These are phyloP conservation scores for Solanum peruvianum DNA, from an alignment of 257 asterid species.

Conservation along the genomic window DNA sequence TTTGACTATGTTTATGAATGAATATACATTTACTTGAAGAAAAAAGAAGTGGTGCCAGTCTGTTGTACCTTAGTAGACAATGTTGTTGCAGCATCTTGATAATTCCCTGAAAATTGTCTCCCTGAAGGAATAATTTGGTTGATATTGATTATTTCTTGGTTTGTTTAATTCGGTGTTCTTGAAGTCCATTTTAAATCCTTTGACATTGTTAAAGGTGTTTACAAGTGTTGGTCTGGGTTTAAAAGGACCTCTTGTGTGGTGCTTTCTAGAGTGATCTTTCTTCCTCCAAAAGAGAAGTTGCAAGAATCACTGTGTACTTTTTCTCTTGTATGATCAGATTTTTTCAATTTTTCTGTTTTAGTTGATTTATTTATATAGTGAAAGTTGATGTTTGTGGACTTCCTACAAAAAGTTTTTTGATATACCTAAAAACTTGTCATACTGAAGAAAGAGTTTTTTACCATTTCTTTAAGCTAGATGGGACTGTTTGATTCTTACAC, in stretches of 20 bases:
- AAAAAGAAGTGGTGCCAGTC: background rate
- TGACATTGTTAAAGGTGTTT: background rate
- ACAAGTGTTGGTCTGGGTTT: background rate
- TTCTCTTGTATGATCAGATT: background rate
- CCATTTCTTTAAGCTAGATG: background rate
- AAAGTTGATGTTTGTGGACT: background rate
- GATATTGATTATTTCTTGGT: background rate
- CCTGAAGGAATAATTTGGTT: background rate
- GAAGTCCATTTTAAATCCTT: background rate
- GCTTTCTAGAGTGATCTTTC: background rate
- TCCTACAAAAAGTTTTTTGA: background rate
- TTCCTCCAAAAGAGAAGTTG: background rate
- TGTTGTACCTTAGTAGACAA: background rate
- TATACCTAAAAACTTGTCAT: background rate
- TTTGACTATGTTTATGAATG: background rate
- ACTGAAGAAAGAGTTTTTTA: background rate
- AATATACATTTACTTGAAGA: background rate
- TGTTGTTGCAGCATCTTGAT: background rate
- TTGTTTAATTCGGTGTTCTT: background rate
- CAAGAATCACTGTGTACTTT: background rate
- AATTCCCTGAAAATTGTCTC: background rate
- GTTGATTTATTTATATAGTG: background rate
- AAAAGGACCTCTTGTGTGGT: background rate
- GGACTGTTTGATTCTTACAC: background rate
- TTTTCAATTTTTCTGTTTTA: background rate